Conservation (phyloP, 345 rosid species). For the Cochlearia excelsa region DNA sequence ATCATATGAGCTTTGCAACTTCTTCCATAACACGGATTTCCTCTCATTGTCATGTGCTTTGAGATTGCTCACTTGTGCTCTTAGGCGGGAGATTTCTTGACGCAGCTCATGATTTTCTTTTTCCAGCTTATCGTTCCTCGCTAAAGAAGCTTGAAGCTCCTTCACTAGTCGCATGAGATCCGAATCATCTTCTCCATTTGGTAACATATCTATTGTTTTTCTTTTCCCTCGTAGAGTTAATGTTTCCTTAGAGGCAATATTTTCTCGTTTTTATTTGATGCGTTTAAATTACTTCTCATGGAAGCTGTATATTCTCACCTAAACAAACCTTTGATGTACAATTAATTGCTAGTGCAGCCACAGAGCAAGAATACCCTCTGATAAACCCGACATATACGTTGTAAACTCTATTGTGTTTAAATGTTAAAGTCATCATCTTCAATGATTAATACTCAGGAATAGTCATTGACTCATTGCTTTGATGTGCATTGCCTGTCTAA, state of each 20-base stretch:
- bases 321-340: constrained; percentile 33
- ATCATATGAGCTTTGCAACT: constrained; percentile 63
- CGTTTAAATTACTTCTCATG: constrained; percentile 11
- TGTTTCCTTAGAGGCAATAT: constrained; percentile 1
- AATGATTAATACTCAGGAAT: constrained; percentile 22
- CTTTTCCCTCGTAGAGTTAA: constrained; percentile 10
- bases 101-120: constrained; percentile 70
- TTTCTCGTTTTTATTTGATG: constrained; percentile 29
- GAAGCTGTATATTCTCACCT: constrained; percentile 34
- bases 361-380: constrained; percentile 16
- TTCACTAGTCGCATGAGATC: constrained; percentile 54
- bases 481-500: constrained; percentile 23
- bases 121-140: constrained; percentile 55
- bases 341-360: constrained; percentile 20
- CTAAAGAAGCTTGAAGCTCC: constrained; percentile 58
- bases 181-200: constrained; percentile 48
- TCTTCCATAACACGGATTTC: constrained; percentile 85
- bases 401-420: constrained; percentile 12
- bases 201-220: constrained; percentile 32
- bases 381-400: not conserved
- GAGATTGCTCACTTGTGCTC: constrained; percentile 61
- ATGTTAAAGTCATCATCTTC: constrained; percentile 15
- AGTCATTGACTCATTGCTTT: constrained; percentile 2
- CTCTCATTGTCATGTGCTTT: constrained; percentile 86
- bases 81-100: constrained; percentile 68